A percentile compares a stretch with the other conserved stretches of the same genome.
These are phyloP conservation scores for Petasospora fabianii DNA, from an alignment of 1,139 yeast genomes.

Conservation along the genomic window DNA sequence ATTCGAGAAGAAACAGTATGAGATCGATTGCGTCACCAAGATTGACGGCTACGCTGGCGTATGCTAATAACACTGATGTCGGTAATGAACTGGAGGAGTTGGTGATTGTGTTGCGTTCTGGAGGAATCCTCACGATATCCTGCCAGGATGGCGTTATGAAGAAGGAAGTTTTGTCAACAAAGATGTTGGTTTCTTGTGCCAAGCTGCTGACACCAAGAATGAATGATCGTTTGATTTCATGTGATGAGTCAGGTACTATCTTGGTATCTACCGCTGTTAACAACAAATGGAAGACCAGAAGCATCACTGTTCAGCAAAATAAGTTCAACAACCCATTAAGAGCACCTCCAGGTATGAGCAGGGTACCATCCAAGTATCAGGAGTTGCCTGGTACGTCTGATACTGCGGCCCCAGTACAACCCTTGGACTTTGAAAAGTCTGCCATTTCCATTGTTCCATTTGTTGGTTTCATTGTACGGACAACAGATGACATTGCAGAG, in stretches of 20 bases:
- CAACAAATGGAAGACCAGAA: constrained; percentile 61
- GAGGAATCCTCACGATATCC: constrained; percentile 44
- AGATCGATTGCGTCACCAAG: constrained; percentile 27
- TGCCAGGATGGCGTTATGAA: constrained; percentile 45
- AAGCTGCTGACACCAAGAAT: constrained; percentile 68
- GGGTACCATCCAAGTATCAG: constrained; percentile 3
- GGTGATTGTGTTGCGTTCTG: constrained; percentile 38
- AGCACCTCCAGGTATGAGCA: neutral
- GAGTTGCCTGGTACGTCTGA: too few species aligned
- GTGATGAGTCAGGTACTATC: constrained; percentile 47
- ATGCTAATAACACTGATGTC: constrained; percentile 22
- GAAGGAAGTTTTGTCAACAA: constrained; percentile 26
- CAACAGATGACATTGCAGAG: constrained; percentile 52
- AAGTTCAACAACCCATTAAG: constrained; percentile 40
- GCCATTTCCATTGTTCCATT: constrained; percentile 52
- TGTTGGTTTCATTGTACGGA: constrained; percentile 67
- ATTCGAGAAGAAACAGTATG: constrained; percentile 30
- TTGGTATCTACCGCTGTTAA: constrained; percentile 63
- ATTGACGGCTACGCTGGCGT: constrained; percentile 18
- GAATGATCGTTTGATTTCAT: constrained; percentile 65
- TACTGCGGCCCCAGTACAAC: neutral
- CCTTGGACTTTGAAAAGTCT: constrained; percentile 24
- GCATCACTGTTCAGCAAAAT: constrained; percentile 44
- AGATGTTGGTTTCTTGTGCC: constrained; percentile 46
- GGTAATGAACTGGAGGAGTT: constrained; percentile 33